Percentiles rank a stretch among this genome's conserved stretches.
Evolutionary conservation across 148 eudicot species (phyloP).

Genomic region (Selenicereus undatus): DNA sequence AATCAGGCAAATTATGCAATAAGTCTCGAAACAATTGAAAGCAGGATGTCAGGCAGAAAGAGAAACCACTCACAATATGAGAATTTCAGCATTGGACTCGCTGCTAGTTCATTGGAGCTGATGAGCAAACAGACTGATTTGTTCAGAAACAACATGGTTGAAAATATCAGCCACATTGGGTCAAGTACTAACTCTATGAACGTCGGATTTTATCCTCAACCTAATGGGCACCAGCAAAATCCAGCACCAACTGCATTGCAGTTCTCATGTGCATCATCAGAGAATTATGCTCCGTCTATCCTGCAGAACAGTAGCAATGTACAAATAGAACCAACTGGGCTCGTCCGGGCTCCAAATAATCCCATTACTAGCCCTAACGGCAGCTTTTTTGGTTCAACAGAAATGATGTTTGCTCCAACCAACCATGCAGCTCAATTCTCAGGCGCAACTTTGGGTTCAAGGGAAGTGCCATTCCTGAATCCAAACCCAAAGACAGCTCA

Average conservation of each 20-base stretch:
- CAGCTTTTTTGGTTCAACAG: neutral
- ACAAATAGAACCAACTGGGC: neutral
- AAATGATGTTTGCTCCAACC: neutral
- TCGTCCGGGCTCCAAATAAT: neutral
- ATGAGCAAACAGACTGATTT: neutral
- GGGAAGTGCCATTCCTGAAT: neutral
- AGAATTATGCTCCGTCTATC: neutral
- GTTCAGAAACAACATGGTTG: neutral
- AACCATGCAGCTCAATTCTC: neutral
- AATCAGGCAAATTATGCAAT: neutral
- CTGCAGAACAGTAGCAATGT: conserved; percentile 1
- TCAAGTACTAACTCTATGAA: neutral
- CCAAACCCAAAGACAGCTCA: neutral
- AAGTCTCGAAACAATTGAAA: neutral
- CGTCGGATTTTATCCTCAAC: neutral
- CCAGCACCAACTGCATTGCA: neutral
- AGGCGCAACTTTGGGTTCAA: neutral
- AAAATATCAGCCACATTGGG: neutral
- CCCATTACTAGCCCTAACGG: neutral
- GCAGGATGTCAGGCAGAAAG: neutral
- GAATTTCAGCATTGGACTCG: neutral
- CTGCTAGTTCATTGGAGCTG: neutral
- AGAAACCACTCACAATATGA: neutral
- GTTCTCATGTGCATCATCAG: neutral
- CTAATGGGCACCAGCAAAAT: neutral